A percentile compares a stretch with the other conserved stretches of the same genome.
These are phyloP conservation scores for Nicotiana benthamiana DNA, from an alignment of 257 asterid species.

Conservation along the genomic window DNA sequence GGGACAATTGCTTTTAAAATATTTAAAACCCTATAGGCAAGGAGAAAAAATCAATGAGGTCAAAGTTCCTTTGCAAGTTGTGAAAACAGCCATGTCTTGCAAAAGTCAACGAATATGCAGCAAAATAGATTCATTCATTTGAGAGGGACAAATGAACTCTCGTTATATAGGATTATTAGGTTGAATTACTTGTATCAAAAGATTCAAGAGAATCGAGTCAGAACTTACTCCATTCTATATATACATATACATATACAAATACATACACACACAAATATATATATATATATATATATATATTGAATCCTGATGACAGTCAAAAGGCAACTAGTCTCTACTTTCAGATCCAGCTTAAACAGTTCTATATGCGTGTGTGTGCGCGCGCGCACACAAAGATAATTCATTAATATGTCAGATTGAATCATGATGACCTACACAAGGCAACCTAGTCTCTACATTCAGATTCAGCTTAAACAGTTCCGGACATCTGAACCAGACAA, in stretches of 20 bases:
- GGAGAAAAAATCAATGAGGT: neutral
- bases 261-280: neutral
- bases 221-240: neutral
- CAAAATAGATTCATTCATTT: neutral
- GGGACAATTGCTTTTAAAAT: constrained; percentile 9
- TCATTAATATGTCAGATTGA: neutral
- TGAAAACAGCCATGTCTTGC: neutral
- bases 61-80: neutral
- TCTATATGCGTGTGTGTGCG: neutral
- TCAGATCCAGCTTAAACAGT: no score
- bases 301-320: no score
- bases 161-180: neutral
- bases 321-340: no score
- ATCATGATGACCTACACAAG: neutral
- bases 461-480: neutral
- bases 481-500: neutral
- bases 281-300: no score
- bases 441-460: neutral
- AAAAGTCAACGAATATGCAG: neutral
- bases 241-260: no score
- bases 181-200: neutral
- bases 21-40: neutral
- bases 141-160: neutral
- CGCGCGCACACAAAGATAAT: neutral
- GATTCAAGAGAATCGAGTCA: neutral